phyloP scores from a whole-genome alignment of 2,329 filamentous ascomycete genomes.

The Colletotrichum melonis region DNA sequence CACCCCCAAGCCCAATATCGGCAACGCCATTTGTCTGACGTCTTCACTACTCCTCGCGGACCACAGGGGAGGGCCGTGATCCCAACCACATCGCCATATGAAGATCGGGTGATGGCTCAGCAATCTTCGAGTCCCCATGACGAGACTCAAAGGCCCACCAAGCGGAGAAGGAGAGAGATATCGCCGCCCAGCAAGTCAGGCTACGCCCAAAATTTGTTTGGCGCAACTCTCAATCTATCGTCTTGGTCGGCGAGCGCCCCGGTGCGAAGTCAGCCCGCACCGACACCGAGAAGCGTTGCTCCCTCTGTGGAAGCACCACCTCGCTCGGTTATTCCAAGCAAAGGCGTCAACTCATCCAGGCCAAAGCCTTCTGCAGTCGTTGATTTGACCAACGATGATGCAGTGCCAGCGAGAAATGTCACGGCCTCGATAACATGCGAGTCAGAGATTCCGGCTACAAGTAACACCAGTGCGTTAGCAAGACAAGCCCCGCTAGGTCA shows the following conservation, averaged over 20 bases:
- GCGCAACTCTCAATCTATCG: slow-evolving; percentile 55
- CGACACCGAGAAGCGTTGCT: not conserved
- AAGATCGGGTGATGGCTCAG: slow-evolving; percentile 58
- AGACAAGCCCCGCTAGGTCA: not conserved
- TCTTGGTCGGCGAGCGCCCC: slow-evolving; percentile 29
- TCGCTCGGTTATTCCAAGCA: not conserved
- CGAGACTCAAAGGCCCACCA: slow-evolving; percentile 46
- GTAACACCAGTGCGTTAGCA: not conserved
- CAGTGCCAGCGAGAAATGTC: not conserved
- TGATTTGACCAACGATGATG: not conserved
- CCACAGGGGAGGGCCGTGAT: slow-evolving; percentile 58
- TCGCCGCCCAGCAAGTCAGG: slow-evolving; percentile 57
- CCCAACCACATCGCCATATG: slow-evolving; percentile 73
- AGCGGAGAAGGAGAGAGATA: slow-evolving; percentile 53
- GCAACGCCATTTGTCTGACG: slow-evolving; percentile 55
- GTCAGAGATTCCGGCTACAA: not conserved
- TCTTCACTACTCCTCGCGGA: slow-evolving; percentile 71
- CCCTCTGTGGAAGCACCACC: not conserved
- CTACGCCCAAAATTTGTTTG: slow-evolving; percentile 64
- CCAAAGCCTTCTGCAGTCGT: not conserved
- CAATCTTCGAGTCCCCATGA: slow-evolving; percentile 37
- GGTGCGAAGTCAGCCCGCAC: slow-evolving; percentile 3
- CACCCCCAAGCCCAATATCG: slow-evolving; percentile 44
- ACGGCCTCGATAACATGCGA: not conserved
- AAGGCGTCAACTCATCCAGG: not conserved